Base-by-base conservation (phyloP, 2,329 filamentous ascomycete genomes). In the Colletotrichum sansevieriae region DNA sequence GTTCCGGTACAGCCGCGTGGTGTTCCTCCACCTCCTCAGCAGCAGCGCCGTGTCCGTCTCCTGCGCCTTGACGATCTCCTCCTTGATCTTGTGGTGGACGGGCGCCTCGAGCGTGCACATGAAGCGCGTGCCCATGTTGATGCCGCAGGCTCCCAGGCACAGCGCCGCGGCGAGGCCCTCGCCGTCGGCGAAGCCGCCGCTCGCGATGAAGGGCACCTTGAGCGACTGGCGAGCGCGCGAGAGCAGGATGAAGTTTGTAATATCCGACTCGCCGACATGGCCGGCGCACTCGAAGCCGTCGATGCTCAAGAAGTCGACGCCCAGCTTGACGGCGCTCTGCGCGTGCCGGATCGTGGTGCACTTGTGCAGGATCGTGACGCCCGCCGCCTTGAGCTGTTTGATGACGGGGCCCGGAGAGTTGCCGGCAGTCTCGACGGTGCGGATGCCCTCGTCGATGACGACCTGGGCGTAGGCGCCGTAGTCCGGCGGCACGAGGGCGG, bases 71-170 rank as follows among this genome's bases (percentile, higher is more conserved):
- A 98, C 94, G 76, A 99, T 99, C 73, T 92, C 87, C 79, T 97
- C 87, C 87, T 99, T 99, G 84, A 99, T 94, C 73, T 97, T 97
- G 56, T 89, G 79, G 82, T 99, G 96, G 72, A 99, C 92, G 1
- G 96, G 96, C 15, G 95, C 91, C 81, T 98, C 96, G 51, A 95
- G 85, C 0, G 96, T 98, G 83, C 92, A 95, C 93, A 99, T 97
- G 84, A 98, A 99, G 47, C 96, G 87, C 10, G 96, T 99, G 66
- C 96, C 96, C 96, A 99, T 99, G 83, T 99, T 99, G 82, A 98
- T 91, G 71, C 96, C 96, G 78, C 93, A 93, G 0, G 96, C 96
- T 41, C 96, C 96, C 12, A 99, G 87, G 46, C 91, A 91, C 74
- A 99, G 84, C 8, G 96, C 96, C 2, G 95, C 96, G 1, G 96